Percentiles rank a stretch among this genome's conserved stretches.
These are phyloP conservation scores for Gardenia jasminoides DNA, from an alignment of 257 asterid species.

Conservation along the genomic window DNA sequence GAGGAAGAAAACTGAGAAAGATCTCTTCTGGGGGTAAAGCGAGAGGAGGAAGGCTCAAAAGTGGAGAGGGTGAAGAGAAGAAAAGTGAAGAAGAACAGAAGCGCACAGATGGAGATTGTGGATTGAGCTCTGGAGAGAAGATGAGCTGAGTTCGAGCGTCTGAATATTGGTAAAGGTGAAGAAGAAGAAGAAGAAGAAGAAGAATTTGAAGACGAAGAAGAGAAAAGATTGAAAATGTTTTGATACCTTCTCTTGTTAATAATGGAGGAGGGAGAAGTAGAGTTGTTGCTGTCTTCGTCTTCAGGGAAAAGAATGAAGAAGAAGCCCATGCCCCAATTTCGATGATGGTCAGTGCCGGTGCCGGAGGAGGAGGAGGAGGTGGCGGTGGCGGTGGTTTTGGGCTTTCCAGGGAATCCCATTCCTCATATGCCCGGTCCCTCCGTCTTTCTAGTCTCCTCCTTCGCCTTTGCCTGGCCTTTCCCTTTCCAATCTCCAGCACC, in stretches of 20 bases:
- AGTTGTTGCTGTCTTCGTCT: conserved; percentile 18
- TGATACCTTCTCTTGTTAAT: conserved; percentile 7
- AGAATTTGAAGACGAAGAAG: not conserved
- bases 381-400: conserved; percentile 27
- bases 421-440: no score
- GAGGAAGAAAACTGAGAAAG: conserved; percentile 4
- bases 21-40: conserved; percentile 35
- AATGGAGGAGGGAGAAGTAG: not conserved
- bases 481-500: no score
- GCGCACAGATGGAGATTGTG: conserved; percentile 39
- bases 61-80: conserved; percentile 45
- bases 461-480: not conserved
- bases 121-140: conserved; percentile 35
- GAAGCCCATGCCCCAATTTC: conserved; percentile 41
- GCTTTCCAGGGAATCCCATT: conserved; percentile 35
- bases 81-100: conserved; percentile 34
- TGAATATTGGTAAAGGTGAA: conserved; percentile 2
- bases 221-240: not conserved
- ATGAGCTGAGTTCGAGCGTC: conserved; percentile 26
- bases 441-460: not conserved
- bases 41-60: conserved; percentile 35
- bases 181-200: not conserved
- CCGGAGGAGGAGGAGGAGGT: not conserved
- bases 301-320: conserved; percentile 36
- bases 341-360: conserved; percentile 14